Percentiles rank a stretch among this genome's conserved stretches.
These are phyloP conservation scores for Inonotus obliquus DNA, from an alignment of 1,284 basidiomycete genomes.

Conservation along the genomic window DNA sequence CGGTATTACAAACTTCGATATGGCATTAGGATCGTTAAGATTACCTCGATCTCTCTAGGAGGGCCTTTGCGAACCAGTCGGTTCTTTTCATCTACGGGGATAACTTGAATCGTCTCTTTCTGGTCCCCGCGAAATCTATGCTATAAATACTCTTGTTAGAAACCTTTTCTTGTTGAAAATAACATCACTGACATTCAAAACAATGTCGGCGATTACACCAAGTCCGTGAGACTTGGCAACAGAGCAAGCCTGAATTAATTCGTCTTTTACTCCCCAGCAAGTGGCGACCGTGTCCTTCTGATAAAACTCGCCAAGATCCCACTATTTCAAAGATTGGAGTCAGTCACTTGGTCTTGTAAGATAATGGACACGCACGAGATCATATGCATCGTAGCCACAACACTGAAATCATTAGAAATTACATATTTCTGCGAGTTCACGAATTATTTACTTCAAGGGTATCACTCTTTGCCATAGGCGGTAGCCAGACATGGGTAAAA, in stretches of 20 bases:
- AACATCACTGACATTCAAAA: constrained; percentile 57
- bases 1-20: neutral
- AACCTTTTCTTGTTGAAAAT: neutral
- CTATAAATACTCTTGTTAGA: constrained; percentile 32
- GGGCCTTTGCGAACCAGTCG: constrained; percentile 55
- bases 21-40: neutral
- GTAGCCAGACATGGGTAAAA: constrained; percentile 80
- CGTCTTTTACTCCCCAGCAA: constrained; percentile 89
- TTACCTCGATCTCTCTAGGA: constrained; percentile 67
- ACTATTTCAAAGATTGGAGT: constrained; percentile 36
- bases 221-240: constrained; percentile 54
- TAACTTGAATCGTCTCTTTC: constrained; percentile 69
- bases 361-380: constrained; percentile 45
- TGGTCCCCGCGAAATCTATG: constrained; percentile 84
- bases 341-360: neutral
- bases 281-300: constrained; percentile 79
- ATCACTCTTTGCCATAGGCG: constrained; percentile 73
- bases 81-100: constrained; percentile 67
- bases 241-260: constrained; percentile 66
- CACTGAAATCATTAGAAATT: constrained; percentile 41
- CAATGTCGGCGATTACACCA: constrained; percentile 70
- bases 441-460: constrained; percentile 38
- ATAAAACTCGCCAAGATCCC: constrained; percentile 91
- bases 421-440: neutral
- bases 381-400: constrained; percentile 78